These are phyloP conservation scores for Chaetomium sp. DNA, from an alignment of 2,329 filamentous ascomycete species.

Conservation along the genomic window DNA sequence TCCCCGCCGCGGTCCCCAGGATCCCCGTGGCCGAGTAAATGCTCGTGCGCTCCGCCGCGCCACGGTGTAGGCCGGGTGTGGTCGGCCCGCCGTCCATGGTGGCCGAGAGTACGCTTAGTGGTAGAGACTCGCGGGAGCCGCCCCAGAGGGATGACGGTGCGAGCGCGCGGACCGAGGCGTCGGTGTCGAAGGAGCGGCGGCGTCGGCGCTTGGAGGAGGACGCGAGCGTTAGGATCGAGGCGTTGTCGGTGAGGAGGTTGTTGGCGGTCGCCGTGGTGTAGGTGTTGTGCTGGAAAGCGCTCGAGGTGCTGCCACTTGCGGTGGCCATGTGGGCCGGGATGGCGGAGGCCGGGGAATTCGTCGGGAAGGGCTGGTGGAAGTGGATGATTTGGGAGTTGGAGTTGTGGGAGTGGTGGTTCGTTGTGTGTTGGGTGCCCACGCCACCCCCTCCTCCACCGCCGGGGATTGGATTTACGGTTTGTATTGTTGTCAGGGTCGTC, in stretches of 20 bases:
- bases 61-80: slow-evolving; percentile 47
- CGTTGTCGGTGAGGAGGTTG: slow-evolving; percentile 76
- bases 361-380: slow-evolving; percentile 60
- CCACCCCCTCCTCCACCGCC: slow-evolving; percentile 23
- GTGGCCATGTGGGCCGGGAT: slow-evolving; percentile 63
- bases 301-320: slow-evolving; percentile 29
- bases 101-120: slow-evolving; percentile 69
- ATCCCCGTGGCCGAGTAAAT: slow-evolving; percentile 73
- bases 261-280: slow-evolving; percentile 76
- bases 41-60: slow-evolving; percentile 57
- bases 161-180: slow-evolving; percentile 78
- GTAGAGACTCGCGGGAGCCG: slow-evolving; percentile 71
- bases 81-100: slow-evolving; percentile 52
- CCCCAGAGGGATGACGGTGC: slow-evolving; percentile 77
- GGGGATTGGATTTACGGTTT: slow-evolving; percentile 60
- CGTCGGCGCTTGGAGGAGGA: slow-evolving; percentile 74
- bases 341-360: slow-evolving; percentile 59
- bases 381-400: slow-evolving; percentile 46
- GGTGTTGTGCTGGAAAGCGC: slow-evolving; percentile 55
- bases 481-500: slow-evolving; percentile 79
- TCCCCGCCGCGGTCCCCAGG: slow-evolving; percentile 38
- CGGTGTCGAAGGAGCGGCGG: slow-evolving; percentile 74
- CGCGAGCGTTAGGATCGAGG: slow-evolving; percentile 76
- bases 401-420: slow-evolving; percentile 37
- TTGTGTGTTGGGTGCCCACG: slow-evolving; percentile 27